These are phyloP conservation scores for Pythium plurisporium DNA, from an alignment of 352 stramenopile species.

Conservation along the genomic window DNA sequence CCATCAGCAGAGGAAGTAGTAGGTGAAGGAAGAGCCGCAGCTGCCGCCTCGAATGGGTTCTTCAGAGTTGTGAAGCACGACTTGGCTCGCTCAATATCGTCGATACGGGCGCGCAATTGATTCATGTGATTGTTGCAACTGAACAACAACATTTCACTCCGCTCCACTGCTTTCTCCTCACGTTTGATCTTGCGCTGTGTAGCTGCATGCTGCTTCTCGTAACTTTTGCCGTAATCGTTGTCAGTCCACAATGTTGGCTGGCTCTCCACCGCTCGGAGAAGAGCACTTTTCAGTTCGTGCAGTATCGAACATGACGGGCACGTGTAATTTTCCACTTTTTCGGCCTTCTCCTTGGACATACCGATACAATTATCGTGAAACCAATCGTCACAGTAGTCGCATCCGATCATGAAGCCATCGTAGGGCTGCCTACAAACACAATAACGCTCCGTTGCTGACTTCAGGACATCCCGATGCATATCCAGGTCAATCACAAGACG, in stretches of 20 bases:
- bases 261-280: constrained; percentile 43
- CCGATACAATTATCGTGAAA: constrained; percentile 89
- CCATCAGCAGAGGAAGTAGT: not conserved
- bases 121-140: constrained; percentile 82
- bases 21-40: constrained; percentile 6
- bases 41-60: constrained; percentile 23
- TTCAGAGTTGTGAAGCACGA: constrained; percentile 34
- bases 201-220: constrained; percentile 76
- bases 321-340: constrained; percentile 95
- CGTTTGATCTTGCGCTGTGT: constrained; percentile 76
- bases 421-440: constrained; percentile 90
- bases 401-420: constrained; percentile 88
- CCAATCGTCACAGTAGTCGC: constrained; percentile 86
- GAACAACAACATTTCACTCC: constrained; percentile 66
- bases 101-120: constrained; percentile 61
- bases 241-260: constrained; percentile 79
- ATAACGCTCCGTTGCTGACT: constrained; percentile 89
- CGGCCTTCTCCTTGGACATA: constrained; percentile 90
- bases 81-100: constrained; percentile 71
- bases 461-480: constrained; percentile 87
- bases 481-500: constrained; percentile 80
- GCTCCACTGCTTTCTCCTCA: constrained; percentile 81
- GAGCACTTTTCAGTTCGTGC: constrained; percentile 72
- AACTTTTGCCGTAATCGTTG: constrained; percentile 77
- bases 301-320: constrained; percentile 92